Percentiles rank a stretch among this genome's conserved stretches.
Conservation (phyloP, 2,329 filamentous ascomycete species). For the Fusarium coicis region DNA sequence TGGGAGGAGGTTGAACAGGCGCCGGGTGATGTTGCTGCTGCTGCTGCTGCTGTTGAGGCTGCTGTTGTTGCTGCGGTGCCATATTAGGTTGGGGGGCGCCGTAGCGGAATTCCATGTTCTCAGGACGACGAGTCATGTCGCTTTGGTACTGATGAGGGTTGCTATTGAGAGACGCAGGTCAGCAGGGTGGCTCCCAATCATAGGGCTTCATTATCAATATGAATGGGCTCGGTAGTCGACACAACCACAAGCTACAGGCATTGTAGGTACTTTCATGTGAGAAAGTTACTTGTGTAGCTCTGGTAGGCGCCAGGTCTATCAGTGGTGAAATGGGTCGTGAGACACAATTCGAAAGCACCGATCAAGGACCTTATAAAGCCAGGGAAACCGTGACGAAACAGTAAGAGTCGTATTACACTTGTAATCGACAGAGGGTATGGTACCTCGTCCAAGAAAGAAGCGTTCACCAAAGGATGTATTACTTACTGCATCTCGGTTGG, state of each 20-base stretch:
- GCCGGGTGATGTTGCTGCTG: constrained; percentile 52
- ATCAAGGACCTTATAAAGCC: neutral
- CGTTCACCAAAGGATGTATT: constrained; percentile 56
- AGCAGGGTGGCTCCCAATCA: constrained; percentile 44
- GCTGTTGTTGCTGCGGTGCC: constrained; percentile 49
- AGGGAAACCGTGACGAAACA: constrained; percentile 30
- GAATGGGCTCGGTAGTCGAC: constrained; percentile 38
- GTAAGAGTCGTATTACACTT: constrained; percentile 29
- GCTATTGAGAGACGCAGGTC: constrained; percentile 46
- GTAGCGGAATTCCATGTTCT: constrained; percentile 57
- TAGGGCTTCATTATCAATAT: constrained; percentile 41
- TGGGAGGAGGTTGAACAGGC: constrained; percentile 49
- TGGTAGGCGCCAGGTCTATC: constrained; percentile 21
- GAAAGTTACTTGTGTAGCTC: constrained; percentile 24
- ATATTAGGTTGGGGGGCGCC: constrained; percentile 54
- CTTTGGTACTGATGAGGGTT: constrained; percentile 61
- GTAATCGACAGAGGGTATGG: constrained; percentile 30
- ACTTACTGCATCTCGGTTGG: constrained; percentile 70
- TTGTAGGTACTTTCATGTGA: constrained; percentile 17
- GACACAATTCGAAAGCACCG: constrained; percentile 1
- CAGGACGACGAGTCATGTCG: constrained; percentile 60
- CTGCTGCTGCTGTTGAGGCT: constrained; percentile 45
- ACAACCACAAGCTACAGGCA: constrained; percentile 5
- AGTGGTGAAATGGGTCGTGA: constrained; percentile 34
- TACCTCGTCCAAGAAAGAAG: constrained; percentile 43